phyloP scores from a whole-genome alignment of 2,329 filamentous ascomycete species.

The Thelonectria rubi region DNA sequence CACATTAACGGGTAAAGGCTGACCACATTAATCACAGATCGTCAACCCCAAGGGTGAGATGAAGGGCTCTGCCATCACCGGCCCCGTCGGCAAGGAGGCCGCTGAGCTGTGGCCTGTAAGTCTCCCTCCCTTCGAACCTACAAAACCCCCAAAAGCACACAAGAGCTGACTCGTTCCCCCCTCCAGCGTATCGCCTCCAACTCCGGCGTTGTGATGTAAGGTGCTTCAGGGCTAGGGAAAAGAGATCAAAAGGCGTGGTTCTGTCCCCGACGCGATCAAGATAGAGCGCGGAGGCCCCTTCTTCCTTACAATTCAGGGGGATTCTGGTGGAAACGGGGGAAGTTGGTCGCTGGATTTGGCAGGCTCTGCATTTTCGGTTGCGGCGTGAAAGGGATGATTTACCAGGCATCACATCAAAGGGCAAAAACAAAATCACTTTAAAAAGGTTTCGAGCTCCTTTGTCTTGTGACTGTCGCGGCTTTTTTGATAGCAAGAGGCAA shows the following conservation, averaged over 20 bases:
- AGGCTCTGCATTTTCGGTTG: constrained; percentile 62
- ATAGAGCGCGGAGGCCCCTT: constrained; percentile 45
- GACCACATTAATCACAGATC: constrained; percentile 68
- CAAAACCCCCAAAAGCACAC: background rate
- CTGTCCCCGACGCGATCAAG: constrained; percentile 47
- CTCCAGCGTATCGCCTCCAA: constrained; percentile 96
- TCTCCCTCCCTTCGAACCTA: constrained; percentile 37
- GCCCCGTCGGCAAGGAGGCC: constrained; percentile 99
- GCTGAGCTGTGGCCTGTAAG: constrained; percentile 98
- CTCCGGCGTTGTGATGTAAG: constrained; percentile 99
- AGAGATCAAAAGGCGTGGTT: constrained; percentile 44
- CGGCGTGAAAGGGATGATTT: constrained; percentile 61
- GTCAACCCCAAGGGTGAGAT: constrained; percentile 99
- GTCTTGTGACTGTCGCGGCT: too few relatives aligned
- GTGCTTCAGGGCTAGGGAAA: constrained; percentile 43
- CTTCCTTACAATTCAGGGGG: constrained; percentile 33
- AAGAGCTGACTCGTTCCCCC: constrained; percentile 44
- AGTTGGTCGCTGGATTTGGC: constrained; percentile 54
- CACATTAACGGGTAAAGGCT: constrained; percentile 42
- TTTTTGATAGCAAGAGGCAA: too few relatives aligned
- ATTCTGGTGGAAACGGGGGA: constrained; percentile 32
- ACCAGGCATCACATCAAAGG: constrained; percentile 61
- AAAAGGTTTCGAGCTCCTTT: constrained; percentile 28
- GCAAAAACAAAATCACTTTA: constrained; percentile 50
- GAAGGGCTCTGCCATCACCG: constrained; percentile 99